Evolutionary conservation across 2,329 filamentous ascomycete species (phyloP).

Genomic region (Curvularia eragrostidis): DNA sequence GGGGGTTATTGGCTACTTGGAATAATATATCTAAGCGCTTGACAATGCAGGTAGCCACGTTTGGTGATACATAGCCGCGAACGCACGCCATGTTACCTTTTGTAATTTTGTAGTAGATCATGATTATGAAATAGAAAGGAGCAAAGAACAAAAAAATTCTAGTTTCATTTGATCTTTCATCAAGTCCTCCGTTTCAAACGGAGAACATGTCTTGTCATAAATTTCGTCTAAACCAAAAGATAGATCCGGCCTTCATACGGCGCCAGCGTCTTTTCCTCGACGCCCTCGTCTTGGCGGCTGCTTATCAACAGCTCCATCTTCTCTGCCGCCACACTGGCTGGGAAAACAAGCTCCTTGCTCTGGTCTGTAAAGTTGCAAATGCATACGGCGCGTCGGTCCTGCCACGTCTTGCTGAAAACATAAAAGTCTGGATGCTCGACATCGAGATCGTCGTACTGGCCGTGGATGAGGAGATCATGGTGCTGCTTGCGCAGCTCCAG

Average conservation of each 20-base stretch:
- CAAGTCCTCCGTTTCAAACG: background rate
- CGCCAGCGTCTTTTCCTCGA: constrained; percentile 26
- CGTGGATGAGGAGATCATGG: constrained; percentile 67
- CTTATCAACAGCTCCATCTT: constrained; percentile 40
- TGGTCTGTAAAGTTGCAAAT: constrained; percentile 48
- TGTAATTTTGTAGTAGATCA: background rate
- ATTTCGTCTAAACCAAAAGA: constrained; percentile 19
- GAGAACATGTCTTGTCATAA: background rate
- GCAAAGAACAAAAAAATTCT: background rate
- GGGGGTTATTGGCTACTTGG: constrained; percentile 38
- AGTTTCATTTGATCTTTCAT: background rate
- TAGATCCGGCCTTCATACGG: constrained; percentile 44
- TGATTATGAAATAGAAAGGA: background rate
- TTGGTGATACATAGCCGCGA: constrained; percentile 14
- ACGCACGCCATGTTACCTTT: background rate
- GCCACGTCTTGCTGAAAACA: constrained; percentile 47
- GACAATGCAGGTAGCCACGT: constrained; percentile 28
- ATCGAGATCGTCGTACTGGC: constrained; percentile 62
- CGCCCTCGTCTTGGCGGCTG: constrained; percentile 26
- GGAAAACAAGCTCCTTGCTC: constrained; percentile 43
- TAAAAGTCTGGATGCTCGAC: constrained; percentile 65
- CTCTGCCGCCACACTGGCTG: constrained; percentile 36
- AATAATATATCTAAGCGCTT: constrained; percentile 45
- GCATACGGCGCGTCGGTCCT: constrained; percentile 36
- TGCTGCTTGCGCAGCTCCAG: constrained; percentile 63